These are phyloP conservation scores for Hanseniaspora valbyensis DNA, from an alignment of 805 yeast species.

Conservation along the genomic window DNA sequence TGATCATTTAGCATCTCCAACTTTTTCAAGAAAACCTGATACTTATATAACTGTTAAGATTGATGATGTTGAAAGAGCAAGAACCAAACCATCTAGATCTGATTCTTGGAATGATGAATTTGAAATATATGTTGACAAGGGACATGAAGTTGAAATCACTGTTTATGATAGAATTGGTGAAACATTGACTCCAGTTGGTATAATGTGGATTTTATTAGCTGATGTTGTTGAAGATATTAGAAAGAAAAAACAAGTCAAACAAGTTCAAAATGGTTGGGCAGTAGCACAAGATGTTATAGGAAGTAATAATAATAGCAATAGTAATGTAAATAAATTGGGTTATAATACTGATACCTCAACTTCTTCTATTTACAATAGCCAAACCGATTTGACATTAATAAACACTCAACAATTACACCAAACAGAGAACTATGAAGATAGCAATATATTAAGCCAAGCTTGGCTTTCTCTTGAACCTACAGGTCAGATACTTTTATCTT, in stretches of 20 bases:
- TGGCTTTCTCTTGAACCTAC: slow-evolving; percentile 93
- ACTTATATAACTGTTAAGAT: slow-evolving; percentile 65
- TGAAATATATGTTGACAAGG: slow-evolving; percentile 70
- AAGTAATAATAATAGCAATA: slow-evolving; percentile 16
- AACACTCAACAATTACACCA: not conserved
- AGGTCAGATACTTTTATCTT: slow-evolving; percentile 70
- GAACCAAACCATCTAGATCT: slow-evolving; percentile 60
- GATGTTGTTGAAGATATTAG: slow-evolving; percentile 93
- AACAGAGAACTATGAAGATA: not conserved
- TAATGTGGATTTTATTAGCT: slow-evolving; percentile 79
- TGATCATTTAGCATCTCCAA: slow-evolving; percentile 81
- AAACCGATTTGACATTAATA: slow-evolving; percentile 17
- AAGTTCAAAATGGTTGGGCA: slow-evolving; percentile 75
- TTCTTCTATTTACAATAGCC: slow-evolving; percentile 9
- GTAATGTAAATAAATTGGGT: too few species aligned
- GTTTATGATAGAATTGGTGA: slow-evolving; percentile 70
- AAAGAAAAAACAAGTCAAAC: slow-evolving; percentile 67
- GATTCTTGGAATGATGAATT: slow-evolving; percentile 80
- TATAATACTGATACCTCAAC: slow-evolving; percentile 18
- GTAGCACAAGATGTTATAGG: slow-evolving; percentile 50
- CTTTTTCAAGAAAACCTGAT: slow-evolving; percentile 70
- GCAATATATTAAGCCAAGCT: slow-evolving; percentile 42
- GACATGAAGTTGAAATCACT: slow-evolving; percentile 81
- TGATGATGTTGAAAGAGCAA: slow-evolving; percentile 77
- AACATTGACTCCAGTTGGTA: slow-evolving; percentile 71